These are phyloP conservation scores for Termitomyces sp. DNA, from an alignment of 768 basidiomycete species.

Conservation along the genomic window DNA sequence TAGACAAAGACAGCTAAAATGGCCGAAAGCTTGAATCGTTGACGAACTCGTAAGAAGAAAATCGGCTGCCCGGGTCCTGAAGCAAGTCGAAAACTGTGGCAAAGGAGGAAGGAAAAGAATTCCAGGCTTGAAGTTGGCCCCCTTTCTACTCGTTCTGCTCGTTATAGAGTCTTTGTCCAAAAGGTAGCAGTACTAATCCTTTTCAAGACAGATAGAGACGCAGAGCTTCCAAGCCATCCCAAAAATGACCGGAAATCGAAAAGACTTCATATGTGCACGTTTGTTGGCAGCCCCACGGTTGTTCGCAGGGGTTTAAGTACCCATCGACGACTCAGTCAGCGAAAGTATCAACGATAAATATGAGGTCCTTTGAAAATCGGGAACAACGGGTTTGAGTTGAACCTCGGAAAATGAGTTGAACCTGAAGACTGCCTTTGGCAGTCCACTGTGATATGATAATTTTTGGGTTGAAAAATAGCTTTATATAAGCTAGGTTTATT, in stretches of 20 bases:
- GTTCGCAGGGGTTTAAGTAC: background rate
- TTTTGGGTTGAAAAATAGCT: background rate
- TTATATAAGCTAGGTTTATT: background rate
- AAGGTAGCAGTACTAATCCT: background rate
- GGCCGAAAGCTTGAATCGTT: constrained; percentile 12
- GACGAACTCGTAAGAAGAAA: constrained; percentile 8
- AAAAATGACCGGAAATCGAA: background rate
- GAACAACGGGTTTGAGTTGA: background rate
- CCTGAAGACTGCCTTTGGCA: too few species aligned
- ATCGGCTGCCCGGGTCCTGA: background rate
- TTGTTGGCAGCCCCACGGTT: background rate
- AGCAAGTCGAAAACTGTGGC: constrained; percentile 2
- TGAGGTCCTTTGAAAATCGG: background rate
- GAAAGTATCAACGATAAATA: background rate
- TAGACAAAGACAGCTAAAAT: constrained; percentile 3
- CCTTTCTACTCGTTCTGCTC: background rate
- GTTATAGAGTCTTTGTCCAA: background rate
- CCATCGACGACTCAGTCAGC: background rate
- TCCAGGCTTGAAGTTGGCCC: background rate
- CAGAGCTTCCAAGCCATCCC: background rate
- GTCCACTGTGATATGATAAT: too few species aligned
- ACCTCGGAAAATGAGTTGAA: background rate
- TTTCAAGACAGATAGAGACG: background rate
- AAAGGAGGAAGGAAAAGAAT: background rate
- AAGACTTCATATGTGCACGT: background rate